Evolutionary conservation across 2,329 filamentous ascomycete genomes (phyloP).

Genomic region (Penicillium sp.): DNA sequence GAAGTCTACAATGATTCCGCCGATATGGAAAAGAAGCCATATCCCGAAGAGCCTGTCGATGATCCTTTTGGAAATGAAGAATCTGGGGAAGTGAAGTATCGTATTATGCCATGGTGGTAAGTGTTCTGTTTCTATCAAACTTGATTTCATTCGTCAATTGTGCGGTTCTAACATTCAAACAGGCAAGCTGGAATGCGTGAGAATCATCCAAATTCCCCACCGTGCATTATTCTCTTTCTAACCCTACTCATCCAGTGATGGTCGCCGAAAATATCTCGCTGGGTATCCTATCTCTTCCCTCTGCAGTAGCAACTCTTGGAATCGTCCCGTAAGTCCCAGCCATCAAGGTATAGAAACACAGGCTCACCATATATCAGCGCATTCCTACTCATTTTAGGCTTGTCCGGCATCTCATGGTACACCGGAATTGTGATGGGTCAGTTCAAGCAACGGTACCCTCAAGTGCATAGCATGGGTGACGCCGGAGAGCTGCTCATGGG

Average conservation of each 20-base stretch:
- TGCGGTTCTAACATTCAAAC: constrained; percentile 10
- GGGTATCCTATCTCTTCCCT: constrained; percentile 57
- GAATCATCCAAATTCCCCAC: constrained; percentile 7
- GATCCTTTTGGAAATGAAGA: constrained; percentile 42
- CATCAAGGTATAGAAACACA: neutral
- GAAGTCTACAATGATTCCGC: constrained; percentile 18
- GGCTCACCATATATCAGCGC: constrained; percentile 23
- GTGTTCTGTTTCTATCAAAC: constrained; percentile 3
- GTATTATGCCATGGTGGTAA: constrained; percentile 49
- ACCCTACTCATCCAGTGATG: constrained; percentile 43
- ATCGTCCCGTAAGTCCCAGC: constrained; percentile 48
- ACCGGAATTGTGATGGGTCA: constrained; percentile 60
- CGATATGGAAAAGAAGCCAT: constrained; percentile 19
- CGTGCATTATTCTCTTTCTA: neutral
- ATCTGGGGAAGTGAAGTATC: constrained; percentile 48
- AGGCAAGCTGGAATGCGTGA: constrained; percentile 45
- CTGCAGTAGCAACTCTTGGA: constrained; percentile 54
- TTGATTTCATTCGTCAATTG: neutral
- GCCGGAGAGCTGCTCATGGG: constrained; percentile 64
- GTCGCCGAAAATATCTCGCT: constrained; percentile 60
- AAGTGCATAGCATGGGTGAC: constrained; percentile 66
- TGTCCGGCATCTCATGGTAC: constrained; percentile 58
- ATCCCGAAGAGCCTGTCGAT: constrained; percentile 14
- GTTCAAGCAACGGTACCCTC: constrained; percentile 57
- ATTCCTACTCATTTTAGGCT: constrained; percentile 52